Conservation (phyloP, 2,329 filamentous ascomycete genomes). For the Cladosporium austrohemisphaericum region DNA sequence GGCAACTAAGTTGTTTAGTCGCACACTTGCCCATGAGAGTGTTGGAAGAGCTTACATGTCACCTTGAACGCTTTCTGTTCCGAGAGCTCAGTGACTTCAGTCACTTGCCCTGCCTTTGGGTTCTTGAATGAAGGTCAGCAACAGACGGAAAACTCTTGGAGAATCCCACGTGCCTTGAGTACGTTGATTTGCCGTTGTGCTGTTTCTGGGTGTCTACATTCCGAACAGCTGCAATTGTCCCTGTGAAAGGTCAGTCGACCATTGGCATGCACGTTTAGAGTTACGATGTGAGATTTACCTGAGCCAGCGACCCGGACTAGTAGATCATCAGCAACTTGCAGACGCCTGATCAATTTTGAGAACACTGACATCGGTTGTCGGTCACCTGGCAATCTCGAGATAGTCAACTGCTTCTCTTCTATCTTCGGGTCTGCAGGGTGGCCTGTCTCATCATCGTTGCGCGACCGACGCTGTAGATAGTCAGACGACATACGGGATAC, state of each 20-base stretch:
- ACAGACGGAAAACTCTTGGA: background rate
- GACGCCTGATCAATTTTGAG: background rate
- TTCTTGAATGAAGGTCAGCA: slow-evolving; percentile 16
- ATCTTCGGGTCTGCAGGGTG: no score
- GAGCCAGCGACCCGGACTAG: slow-evolving; percentile 22
- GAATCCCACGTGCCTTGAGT: slow-evolving; percentile 20
- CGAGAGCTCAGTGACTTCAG: background rate
- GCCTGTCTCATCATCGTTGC: no score
- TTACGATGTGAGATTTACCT: background rate
- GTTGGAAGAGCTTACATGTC: slow-evolving; percentile 24
- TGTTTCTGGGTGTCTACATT: slow-evolving; percentile 30
- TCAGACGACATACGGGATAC: no score
- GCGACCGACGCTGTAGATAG: no score
- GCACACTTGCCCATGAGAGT: no score
- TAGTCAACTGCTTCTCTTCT: no score
- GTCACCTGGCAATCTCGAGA: no score
- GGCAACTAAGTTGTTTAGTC: slow-evolving; percentile 18
- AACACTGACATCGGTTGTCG: no score
- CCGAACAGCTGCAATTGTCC: slow-evolving; percentile 28
- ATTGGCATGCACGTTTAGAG: background rate
- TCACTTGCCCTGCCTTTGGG: slow-evolving; percentile 17
- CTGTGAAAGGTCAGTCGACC: slow-evolving; percentile 16
- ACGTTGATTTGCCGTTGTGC: slow-evolving; percentile 32
- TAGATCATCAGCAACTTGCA: background rate
- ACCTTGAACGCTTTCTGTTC: slow-evolving; percentile 14